Evolutionary conservation across 768 basidiomycete genomes (phyloP), one percentile per base, ranked within the genome.

Genomic region (Pleurotus platypus): DNA sequence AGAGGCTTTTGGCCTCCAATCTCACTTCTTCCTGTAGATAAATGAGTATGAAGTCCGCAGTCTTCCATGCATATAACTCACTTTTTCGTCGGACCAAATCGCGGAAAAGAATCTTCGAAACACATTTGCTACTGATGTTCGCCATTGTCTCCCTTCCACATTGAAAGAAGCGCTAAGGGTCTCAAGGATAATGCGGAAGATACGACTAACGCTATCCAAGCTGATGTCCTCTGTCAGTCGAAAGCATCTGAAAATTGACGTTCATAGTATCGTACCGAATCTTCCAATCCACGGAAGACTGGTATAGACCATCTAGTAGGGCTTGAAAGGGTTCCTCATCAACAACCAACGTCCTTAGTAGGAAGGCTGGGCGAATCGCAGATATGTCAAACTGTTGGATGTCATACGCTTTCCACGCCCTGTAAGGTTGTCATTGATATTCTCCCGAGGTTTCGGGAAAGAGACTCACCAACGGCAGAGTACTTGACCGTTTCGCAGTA

Each of bases 61-160:
- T 46, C 16, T 12, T 38, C 40, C 37, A 27, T 35, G 9, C 30
- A 35, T 35, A 11, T 9, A 46, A 64, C 75, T 51, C 61, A 85
- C 90, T 65, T 77, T 75, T 49, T 80, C 73, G 61, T 90, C 89
- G 8, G 70, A 63, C 89, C 89, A 90, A 49, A 88, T 59, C 2
- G 82, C 66, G 11, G 74, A 72, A 64, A 91, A 90, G 68, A 81
- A 90, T 30, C 69, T 70, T 45, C 74, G 73, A 63, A 90, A 86
- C 50, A 89, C 70, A 43, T 80, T 78, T 9, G 76, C 73, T 13
- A 89, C 75, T 55, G 78, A 83, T 2, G 83, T 78, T 15, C 82
- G 77, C 87, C 88, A 90, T 65, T 87, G 85, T 13, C 84, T 75
- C 55, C 80, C 85, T 59, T 86, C 85, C 2, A 87, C 75, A 35